Evolutionary conservation across 1,139 yeast species (phyloP).

Genomic region (Saccharomyces hybrid): DNA sequence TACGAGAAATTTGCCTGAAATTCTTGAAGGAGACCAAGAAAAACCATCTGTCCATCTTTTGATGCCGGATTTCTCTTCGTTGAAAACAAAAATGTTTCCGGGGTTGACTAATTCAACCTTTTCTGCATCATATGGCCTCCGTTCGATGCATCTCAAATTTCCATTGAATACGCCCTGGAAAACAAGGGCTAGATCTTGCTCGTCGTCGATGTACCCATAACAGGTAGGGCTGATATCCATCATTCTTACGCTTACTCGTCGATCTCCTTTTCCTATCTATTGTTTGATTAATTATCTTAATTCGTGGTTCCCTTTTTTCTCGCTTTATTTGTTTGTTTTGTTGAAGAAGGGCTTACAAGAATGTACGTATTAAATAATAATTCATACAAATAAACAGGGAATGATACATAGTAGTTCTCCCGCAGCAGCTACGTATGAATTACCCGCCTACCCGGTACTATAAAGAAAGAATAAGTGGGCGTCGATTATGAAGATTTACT

Average conservation of each 20-base stretch:
- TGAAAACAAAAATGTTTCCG: constrained; percentile 79
- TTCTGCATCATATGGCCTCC: constrained; percentile 81
- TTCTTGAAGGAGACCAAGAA: constrained; percentile 86
- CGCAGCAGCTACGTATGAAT: neutral
- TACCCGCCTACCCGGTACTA: neutral
- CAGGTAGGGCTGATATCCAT: constrained; percentile 51
- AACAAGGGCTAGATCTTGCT: constrained; percentile 76
- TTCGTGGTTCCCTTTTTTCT: neutral
- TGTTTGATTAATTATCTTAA: neutral
- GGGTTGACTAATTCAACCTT: constrained; percentile 56
- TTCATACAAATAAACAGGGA: neutral
- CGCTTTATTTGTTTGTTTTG: neutral
- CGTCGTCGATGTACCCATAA: constrained; percentile 70
- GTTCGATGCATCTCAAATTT: constrained; percentile 54
- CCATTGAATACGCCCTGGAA: constrained; percentile 70
- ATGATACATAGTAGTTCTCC: neutral
- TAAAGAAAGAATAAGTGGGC: neutral
- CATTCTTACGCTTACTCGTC: neutral
- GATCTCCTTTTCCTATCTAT: neutral
- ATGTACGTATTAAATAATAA: neutral
- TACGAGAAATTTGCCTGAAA: constrained; percentile 73
- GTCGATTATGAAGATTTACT: neutral
- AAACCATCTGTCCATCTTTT: constrained; percentile 94
- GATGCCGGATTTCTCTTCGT: constrained; percentile 76
- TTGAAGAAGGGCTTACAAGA: neutral